Conservation (phyloP, 345 rosid species). For the Clausena lansium region DNA sequence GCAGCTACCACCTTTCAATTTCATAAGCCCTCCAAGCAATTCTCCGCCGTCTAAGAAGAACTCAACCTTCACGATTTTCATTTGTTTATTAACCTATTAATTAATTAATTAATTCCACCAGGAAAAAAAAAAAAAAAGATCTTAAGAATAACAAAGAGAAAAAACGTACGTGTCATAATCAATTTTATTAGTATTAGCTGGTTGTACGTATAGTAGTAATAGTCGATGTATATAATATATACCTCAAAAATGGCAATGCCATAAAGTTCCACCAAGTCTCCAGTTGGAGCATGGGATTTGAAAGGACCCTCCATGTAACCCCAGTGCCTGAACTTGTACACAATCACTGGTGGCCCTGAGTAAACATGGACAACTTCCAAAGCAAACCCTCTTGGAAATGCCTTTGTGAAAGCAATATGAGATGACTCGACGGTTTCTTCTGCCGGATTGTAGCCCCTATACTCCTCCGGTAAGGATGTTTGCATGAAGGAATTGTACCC, state of each 20-base stretch:
- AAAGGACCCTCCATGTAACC: conserved; percentile 74
- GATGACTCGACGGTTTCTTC: conserved; percentile 37
- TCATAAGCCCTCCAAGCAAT: conserved; percentile 58
- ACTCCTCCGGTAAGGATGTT: conserved; percentile 47
- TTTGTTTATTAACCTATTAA: conserved; percentile 43
- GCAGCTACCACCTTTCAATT: conserved; percentile 31
- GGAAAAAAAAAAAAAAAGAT: too few species aligned
- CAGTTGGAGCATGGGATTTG: conserved; percentile 59
- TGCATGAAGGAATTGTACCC: conserved; percentile 58
- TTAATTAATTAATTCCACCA: too few species aligned
- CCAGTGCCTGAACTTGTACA: conserved; percentile 78
- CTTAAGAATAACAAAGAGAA: too few species aligned
- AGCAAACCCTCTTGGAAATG: conserved; percentile 65
- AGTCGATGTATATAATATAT: background rate
- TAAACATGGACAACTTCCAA: conserved; percentile 57
- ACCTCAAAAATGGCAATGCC: conserved; percentile 39
- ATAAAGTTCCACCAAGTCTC: conserved; percentile 39
- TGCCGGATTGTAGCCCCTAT: conserved; percentile 34
- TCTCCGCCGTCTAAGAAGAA: conserved; percentile 52
- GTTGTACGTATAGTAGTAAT: too few species aligned
- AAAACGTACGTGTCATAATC: too few species aligned
- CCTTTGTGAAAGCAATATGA: conserved; percentile 41
- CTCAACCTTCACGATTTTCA: conserved; percentile 54
- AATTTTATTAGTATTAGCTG: too few species aligned
- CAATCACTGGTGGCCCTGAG: conserved; percentile 52